Evolutionary conservation across 805 yeast species (phyloP), one percentile per base, ranked within the genome.

Genomic region (Candida andamanensis): DNA sequence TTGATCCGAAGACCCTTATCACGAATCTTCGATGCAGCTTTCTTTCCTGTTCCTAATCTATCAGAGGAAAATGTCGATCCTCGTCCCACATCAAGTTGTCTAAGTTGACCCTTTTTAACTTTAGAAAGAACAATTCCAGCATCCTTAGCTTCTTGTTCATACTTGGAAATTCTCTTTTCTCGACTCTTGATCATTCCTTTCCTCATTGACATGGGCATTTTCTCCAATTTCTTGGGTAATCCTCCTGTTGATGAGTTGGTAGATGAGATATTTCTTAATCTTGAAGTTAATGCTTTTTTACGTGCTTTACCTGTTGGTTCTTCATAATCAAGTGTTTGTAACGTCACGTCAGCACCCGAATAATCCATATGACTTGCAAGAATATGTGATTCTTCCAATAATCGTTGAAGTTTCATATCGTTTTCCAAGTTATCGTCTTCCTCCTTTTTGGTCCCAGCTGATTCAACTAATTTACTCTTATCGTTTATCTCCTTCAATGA

Each of bases 121-220:
- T 73, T 78, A 3, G 95, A 77, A 26, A 90, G 62, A n/a, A 92
- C 72, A 34, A 90, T 84, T 10, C 97, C 97, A 4, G 94, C 95
- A 13, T 90, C 90, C 40, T 66, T 72, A 6, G 98, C 97, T 30
- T 85, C 87, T 31, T 69, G 63, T 52, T 85, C 95, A 48, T 67
- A 75, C 46, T 72, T 72, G 15, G 60, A 52, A 13, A 76, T 72
- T 41, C 76, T 72, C 14, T 60, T 53, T 21, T 70, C 57, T 28
- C 79, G 72, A 27, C 78, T 69, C 21, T 66, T 59, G 16, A 85
- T 63, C 80, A 89, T 82, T 2, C 95, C 95, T 50, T 83, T 84
- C 35, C 97, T 72, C 67, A 86, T 76, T 13, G 73, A 55, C 87
- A 92, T 89, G 14, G 97, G 95, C 76, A 86, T 85, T 31, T 78